Evolutionary conservation across 2,329 filamentous ascomycete species (phyloP).

Genomic region (Albifimbria verrucaria): DNA sequence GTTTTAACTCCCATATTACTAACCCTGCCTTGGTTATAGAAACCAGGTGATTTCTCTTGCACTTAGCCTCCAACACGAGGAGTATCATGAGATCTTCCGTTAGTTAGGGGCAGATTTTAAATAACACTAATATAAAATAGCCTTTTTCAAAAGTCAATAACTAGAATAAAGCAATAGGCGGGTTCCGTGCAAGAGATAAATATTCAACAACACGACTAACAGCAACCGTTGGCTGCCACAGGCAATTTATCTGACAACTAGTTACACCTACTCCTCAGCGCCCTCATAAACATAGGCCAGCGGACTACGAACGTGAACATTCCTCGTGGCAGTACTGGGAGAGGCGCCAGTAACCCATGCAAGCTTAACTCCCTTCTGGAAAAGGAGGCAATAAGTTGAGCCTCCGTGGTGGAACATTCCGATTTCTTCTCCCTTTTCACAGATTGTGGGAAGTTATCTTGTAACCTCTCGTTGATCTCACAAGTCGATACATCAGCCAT

Average conservation of each 20-base stretch:
- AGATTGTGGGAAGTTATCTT: neutral
- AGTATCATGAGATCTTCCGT: too few relatives aligned
- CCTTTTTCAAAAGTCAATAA: too few relatives aligned
- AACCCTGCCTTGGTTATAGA: too few relatives aligned
- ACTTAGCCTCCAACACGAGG: too few relatives aligned
- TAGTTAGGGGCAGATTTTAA: too few relatives aligned
- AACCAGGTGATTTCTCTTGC: too few relatives aligned
- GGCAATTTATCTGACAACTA: neutral
- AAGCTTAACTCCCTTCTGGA: conserved; percentile 49
- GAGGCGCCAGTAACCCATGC: conserved; percentile 12
- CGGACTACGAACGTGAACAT: conserved; percentile 13
- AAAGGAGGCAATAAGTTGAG: conserved; percentile 61
- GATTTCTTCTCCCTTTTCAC: conserved; percentile 60
- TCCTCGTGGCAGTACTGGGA: conserved; percentile 10
- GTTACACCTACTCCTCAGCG: neutral
- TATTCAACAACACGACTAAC: neutral
- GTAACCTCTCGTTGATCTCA: conserved; percentile 37
- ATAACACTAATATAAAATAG: too few relatives aligned
- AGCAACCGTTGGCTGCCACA: neutral
- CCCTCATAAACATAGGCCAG: conserved; percentile 12
- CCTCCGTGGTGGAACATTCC: conserved; percentile 76
- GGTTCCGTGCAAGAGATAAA: too few relatives aligned
- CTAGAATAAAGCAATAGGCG: too few relatives aligned
- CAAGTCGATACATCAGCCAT: conserved; percentile 71
- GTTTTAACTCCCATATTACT: too few relatives aligned